Conservation (phyloP, 2,329 filamentous ascomycete genomes). For the Alternaria sp. region DNA sequence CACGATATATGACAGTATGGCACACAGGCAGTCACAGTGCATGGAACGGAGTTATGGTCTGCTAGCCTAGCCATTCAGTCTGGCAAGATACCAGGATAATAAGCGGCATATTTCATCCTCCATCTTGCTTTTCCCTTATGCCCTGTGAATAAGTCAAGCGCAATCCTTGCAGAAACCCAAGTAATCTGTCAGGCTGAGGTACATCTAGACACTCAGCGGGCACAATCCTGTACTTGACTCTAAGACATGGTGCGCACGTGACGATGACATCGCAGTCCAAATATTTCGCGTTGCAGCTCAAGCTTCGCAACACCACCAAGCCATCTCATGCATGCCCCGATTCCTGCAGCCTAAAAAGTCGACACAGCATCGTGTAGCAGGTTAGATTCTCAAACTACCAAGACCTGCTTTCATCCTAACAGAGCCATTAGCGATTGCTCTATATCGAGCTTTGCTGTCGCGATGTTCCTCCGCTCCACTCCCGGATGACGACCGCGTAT, state of each 20-base stretch:
- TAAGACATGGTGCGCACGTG: slow-evolving; percentile 28
- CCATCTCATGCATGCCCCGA: slow-evolving; percentile 55
- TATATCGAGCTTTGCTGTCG: slow-evolving; percentile 75
- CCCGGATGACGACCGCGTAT: slow-evolving; percentile 59
- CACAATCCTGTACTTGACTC: not conserved
- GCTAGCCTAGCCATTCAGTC: slow-evolving; percentile 17
- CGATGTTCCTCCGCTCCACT: slow-evolving; percentile 65
- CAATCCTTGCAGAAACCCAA: not conserved
- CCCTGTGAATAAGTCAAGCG: not conserved
- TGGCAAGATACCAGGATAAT: slow-evolving; percentile 23
- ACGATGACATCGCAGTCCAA: slow-evolving; percentile 26
- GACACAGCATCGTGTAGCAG: slow-evolving; percentile 62
- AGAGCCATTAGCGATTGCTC: slow-evolving; percentile 65
- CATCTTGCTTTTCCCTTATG: not conserved
- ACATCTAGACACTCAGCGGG: not conserved
- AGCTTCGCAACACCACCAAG: slow-evolving; percentile 17
- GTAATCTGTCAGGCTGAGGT: not conserved
- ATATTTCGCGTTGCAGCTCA: slow-evolving; percentile 19
- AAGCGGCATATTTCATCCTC: slow-evolving; percentile 8
- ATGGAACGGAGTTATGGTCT: slow-evolving; percentile 44
- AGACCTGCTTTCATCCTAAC: slow-evolving; percentile 10
- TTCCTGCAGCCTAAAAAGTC: slow-evolving; percentile 57
- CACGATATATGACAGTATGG: slow-evolving; percentile 10
- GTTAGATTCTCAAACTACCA: slow-evolving; percentile 42
- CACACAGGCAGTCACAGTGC: slow-evolving; percentile 31